These are phyloP conservation scores for Orbilia oligospora DNA, from an alignment of 2,329 filamentous ascomycete genomes.

Conservation along the genomic window DNA sequence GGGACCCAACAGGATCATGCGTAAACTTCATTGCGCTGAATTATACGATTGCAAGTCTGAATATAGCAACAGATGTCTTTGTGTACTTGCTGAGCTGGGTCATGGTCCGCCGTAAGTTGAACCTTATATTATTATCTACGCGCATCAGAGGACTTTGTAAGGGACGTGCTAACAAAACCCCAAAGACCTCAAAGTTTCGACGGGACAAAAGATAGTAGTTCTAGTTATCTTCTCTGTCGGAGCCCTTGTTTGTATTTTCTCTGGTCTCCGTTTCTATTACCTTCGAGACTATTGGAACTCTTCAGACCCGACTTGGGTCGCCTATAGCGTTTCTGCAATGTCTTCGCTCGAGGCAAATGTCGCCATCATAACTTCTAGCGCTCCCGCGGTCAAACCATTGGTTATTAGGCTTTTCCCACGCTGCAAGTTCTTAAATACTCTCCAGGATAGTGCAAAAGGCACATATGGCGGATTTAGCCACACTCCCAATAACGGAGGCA, in stretches of 20 bases:
- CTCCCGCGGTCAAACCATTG: constrained; percentile 51
- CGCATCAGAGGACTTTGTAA: not conserved
- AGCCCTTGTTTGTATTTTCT: constrained; percentile 50
- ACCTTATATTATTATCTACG: too few relatives aligned
- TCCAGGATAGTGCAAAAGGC: constrained; percentile 2
- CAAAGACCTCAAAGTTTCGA: constrained; percentile 40
- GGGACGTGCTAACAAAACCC: constrained; percentile 11
- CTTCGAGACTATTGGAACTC: constrained; percentile 50
- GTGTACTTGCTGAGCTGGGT: constrained; percentile 55
- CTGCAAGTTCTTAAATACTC: constrained; percentile 20
- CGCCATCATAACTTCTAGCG: constrained; percentile 54
- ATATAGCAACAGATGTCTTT: constrained; percentile 52
- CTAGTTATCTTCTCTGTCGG: constrained; percentile 45
- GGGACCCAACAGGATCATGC: constrained; percentile 29
- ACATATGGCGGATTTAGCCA: constrained; percentile 10
- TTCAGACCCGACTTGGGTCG: constrained; percentile 51
- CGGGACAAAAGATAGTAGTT: constrained; percentile 47
- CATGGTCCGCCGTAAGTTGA: constrained; percentile 51
- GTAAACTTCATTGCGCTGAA: constrained; percentile 45
- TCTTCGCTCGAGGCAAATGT: constrained; percentile 57
- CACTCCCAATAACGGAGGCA: not conserved
- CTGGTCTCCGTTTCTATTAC: constrained; percentile 38
- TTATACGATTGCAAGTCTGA: constrained; percentile 52
- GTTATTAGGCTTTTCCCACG: constrained; percentile 36
- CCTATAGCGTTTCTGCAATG: constrained; percentile 46